A percentile compares a stretch with the other conserved stretches of the same genome.
Conservation (phyloP, 306 rosid genomes). For the Prunus salicina region DNA sequence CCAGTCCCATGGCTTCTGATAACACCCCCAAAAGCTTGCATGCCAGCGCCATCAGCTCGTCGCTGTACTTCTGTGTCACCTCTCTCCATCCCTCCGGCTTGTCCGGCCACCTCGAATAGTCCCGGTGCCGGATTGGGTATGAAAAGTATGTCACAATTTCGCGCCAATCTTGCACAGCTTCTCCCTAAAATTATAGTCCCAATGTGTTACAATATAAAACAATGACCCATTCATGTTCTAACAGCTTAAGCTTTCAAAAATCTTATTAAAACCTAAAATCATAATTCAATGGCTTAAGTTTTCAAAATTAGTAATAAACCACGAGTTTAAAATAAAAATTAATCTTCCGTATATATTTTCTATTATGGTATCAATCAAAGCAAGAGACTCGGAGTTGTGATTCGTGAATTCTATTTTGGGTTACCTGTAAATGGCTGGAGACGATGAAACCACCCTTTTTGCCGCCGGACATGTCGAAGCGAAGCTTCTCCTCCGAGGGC, state of each 20-base stretch:
- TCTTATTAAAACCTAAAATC: too few species aligned
- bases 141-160: slow-evolving; percentile 72
- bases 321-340: too few species aligned
- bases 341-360: neutral
- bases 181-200: slow-evolving; percentile 52
- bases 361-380: neutral
- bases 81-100: slow-evolving; percentile 70
- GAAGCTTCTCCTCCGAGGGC: slow-evolving; percentile 78
- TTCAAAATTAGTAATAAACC: neutral
- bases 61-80: slow-evolving; percentile 70
- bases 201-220: neutral
- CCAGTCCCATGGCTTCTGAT: slow-evolving; percentile 90
- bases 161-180: slow-evolving; percentile 70
- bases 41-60: slow-evolving; percentile 59
- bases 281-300: neutral
- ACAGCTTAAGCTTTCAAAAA: neutral
- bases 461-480: slow-evolving; percentile 89
- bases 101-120: slow-evolving; percentile 83
- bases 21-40: slow-evolving; percentile 70
- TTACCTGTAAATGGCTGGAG: slow-evolving; percentile 88
- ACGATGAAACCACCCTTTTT: slow-evolving; percentile 90
- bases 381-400: neutral
- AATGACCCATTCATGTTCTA: neutral
- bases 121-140: slow-evolving; percentile 48
- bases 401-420: neutral